Evolutionary conservation across 1,139 yeast species (phyloP).

Genomic region (Eremothecium cymbalariae): DNA sequence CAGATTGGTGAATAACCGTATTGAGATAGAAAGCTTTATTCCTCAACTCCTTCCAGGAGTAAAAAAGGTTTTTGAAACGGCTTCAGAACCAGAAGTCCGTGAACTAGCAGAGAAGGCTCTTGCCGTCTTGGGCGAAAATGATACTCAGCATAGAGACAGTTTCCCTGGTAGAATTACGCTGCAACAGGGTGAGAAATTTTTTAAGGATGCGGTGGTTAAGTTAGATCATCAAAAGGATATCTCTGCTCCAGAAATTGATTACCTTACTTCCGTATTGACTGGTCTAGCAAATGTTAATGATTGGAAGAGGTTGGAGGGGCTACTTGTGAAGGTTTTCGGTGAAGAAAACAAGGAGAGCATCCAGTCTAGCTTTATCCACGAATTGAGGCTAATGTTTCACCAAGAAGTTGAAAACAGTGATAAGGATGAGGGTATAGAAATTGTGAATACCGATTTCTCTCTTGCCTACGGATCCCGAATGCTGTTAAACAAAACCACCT

Average conservation of each 20-base stretch:
- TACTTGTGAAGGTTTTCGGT: constrained; percentile 42
- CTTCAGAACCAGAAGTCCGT: constrained; percentile 94
- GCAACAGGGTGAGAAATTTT: constrained; percentile 46
- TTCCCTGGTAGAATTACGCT: constrained; percentile 66
- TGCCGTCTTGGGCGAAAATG: constrained; percentile 73
- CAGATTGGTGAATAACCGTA: constrained; percentile 85
- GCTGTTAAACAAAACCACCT: constrained; percentile 84
- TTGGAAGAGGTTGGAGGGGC: constrained; percentile 66
- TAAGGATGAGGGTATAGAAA: constrained; percentile 69
- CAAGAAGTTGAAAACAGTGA: constrained; percentile 51
- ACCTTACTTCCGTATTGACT: constrained; percentile 49
- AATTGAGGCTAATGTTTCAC: constrained; percentile 57
- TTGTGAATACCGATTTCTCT: constrained; percentile 91
- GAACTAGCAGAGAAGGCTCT: constrained; percentile 84
- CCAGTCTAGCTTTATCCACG: constrained; percentile 39
- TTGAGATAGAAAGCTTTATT: constrained; percentile 81
- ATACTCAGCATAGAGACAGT: constrained; percentile 48
- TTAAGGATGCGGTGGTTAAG: constrained; percentile 33
- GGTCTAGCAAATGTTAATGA: constrained; percentile 85
- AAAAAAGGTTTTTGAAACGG: constrained; percentile 77
- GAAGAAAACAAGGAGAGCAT: constrained; percentile 39
- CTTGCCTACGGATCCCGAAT: constrained; percentile 96
- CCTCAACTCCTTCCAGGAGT: constrained; percentile 87
- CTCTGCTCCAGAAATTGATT: constrained; percentile 37
- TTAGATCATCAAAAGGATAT: constrained; percentile 28